Base-by-base conservation (phyloP, 495 filamentous ascomycete genomes). In the Trichoderma virens region DNA sequence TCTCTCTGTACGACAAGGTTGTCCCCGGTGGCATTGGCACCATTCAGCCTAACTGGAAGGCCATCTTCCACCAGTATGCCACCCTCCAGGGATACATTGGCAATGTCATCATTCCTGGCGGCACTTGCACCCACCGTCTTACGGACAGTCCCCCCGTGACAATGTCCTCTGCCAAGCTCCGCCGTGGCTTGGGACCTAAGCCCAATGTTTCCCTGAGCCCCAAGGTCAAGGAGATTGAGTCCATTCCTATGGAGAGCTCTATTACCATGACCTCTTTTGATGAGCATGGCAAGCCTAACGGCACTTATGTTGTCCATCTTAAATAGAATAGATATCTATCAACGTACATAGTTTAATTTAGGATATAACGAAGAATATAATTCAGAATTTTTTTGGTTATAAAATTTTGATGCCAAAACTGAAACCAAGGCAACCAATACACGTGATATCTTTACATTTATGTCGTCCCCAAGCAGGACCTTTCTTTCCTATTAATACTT, bases 11-110 rank as follows among this genome's bases (percentile, higher is more conserved):
- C 60, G 64, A 73, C 63, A 64, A 54, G 47, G 68, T 72, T 2
- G 73, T 76, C 3, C 68, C 70, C 18, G 70, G 68, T 31, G 74
- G 73, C 9, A 63, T 72, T n/a, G 61, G 56, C 27, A 47, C 39
- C 7, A 61, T 69, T 54, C 66, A 69, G 59, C 65, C 66, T 25
- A 69, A 65, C 60, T 69, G 63, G 65, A 31, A 64, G 20, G 43
- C 64, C 38, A 64, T 74, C 45, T 67, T 62, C 62, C 68, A 75
- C 60, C 72, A 75, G 64, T 73, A 64, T 45, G 62, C 60, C 61
- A 62, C 61, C 43, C 59, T 54, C 32, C 41, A 66, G 65, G 65
- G 61, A n/a, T 63, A 63, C 51, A 47, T 63, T 23, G 65, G 60
- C 39, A 45, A 66, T 59, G 62, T 54, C 30, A 59, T 66, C 43